These are phyloP conservation scores for Vanderwaltozyma tropicalis DNA, from an alignment of 805 yeast genomes.

Conservation along the genomic window DNA sequence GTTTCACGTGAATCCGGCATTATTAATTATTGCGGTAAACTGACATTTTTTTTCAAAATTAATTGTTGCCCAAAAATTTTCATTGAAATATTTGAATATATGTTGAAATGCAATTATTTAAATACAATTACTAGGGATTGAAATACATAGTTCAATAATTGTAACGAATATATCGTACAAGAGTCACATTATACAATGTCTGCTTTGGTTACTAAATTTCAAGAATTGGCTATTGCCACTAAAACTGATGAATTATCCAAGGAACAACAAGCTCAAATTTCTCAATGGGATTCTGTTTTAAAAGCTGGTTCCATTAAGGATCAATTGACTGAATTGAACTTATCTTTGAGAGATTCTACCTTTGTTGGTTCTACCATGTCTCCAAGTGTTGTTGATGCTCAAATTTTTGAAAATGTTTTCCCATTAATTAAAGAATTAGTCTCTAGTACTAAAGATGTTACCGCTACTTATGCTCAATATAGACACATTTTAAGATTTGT, in stretches of 20 bases:
- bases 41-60: too few relatives aligned
- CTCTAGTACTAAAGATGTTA: conserved; percentile 31
- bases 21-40: too few relatives aligned
- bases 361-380: conserved; percentile 52
- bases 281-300: conserved; percentile 76
- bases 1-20: too few relatives aligned
- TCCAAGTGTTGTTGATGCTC: conserved; percentile 62
- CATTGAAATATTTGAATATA: too few relatives aligned
- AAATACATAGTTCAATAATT: too few relatives aligned
- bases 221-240: conserved; percentile 18
- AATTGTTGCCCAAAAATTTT: too few relatives aligned
- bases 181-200: conserved; percentile 14
- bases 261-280: conserved; percentile 58
- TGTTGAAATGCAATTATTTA: too few relatives aligned
- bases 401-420: conserved; percentile 54
- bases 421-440: conserved; percentile 51
- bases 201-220: conserved; percentile 22
- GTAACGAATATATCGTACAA: neutral
- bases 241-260: conserved; percentile 24
- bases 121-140: too few relatives aligned
- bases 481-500: conserved; percentile 93
- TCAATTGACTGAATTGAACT: conserved; percentile 50
- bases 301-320: conserved; percentile 42
- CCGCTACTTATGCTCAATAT: conserved; percentile 45
- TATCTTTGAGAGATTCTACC: conserved; percentile 55